These are phyloP conservation scores for Paramecium octaurelia DNA, from an alignment of 73 alveolate species.

Conservation along the genomic window DNA sequence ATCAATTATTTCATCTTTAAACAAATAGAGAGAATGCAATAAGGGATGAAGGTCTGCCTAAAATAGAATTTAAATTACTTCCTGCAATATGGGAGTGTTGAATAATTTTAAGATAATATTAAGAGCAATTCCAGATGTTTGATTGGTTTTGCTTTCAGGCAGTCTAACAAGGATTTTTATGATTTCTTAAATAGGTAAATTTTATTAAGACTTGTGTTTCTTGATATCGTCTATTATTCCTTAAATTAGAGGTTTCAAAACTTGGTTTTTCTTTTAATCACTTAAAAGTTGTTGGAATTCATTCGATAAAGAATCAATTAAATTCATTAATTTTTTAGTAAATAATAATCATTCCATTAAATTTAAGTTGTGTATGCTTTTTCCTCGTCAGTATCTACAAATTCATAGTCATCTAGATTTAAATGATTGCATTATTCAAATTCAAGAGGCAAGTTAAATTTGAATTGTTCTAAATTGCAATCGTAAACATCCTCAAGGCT, in stretches of 20 bases:
- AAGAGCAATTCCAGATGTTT: constrained; percentile 3
- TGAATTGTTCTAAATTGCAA: neutral
- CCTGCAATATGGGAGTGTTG: neutral
- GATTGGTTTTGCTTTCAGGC: constrained; percentile 35
- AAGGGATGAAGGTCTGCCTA: constrained; percentile 39
- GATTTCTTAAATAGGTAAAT: neutral
- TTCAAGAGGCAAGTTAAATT: neutral
- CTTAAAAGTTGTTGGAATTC: constrained; percentile 30
- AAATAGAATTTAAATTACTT: neutral
- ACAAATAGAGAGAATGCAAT: constrained; percentile 23
- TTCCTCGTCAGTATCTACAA: neutral
- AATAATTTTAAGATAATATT: constrained; percentile 21
- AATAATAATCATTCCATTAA: constrained; percentile 14
- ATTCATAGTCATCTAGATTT: neutral
- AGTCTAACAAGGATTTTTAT: constrained; percentile 27
- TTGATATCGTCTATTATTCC: neutral
- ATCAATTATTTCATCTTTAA: constrained; percentile 2
- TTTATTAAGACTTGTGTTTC: neutral
- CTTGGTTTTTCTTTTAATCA: constrained; percentile 35
- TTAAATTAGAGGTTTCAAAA: constrained; percentile 17
- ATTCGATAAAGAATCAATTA: constrained; percentile 10
- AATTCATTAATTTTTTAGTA: constrained; percentile 25
- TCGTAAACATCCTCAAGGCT: neutral
- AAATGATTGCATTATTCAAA: neutral
- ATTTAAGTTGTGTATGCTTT: neutral